phyloP scores from a whole-genome alignment of 1,139 yeast genomes.

The Geotrichum carabidarum region DNA sequence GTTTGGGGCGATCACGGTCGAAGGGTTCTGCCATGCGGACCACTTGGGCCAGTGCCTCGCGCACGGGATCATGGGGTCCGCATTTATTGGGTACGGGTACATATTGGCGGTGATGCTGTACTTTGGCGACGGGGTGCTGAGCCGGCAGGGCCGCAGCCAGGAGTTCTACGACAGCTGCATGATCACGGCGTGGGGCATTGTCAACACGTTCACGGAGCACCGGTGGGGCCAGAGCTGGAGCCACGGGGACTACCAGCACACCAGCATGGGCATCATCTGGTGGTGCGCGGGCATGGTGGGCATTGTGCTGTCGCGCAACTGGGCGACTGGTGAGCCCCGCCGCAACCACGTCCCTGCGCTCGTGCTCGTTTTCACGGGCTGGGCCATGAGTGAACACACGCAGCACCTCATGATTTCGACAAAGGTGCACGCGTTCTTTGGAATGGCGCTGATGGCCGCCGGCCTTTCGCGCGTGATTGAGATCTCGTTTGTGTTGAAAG shows the following conservation, averaged over 20 bases:
- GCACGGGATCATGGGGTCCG: conserved; percentile 93
- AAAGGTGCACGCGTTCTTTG: conserved; percentile 82
- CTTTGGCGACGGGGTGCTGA: conserved; percentile 41
- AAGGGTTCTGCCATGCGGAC: conserved; percentile 73
- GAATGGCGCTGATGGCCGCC: conserved; percentile 70
- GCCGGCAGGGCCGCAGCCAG: conserved; percentile 53
- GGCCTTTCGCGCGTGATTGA: conserved; percentile 73
- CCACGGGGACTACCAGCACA: conserved; percentile 82
- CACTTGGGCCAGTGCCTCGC: conserved; percentile 93
- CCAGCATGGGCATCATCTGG: conserved; percentile 94
- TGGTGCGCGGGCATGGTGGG: conserved; percentile 92
- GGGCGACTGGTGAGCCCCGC: conserved; percentile 28
- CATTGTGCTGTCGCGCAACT: conserved; percentile 51
- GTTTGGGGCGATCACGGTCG: conserved; percentile 74
- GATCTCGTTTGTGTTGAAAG: conserved; percentile 60
- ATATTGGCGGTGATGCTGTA: conserved; percentile 59
- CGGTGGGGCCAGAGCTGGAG: conserved; percentile 93
- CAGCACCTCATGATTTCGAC: conserved; percentile 74
- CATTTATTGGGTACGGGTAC: conserved; percentile 76
- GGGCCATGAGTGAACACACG: conserved; percentile 86
- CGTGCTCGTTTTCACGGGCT: conserved; percentile 80
- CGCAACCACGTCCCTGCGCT: conserved; percentile 78
- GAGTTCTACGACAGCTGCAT: conserved; percentile 78
- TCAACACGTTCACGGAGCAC: conserved; percentile 92
- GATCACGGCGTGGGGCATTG: conserved; percentile 85